These are phyloP conservation scores for Apiotrichum veenhuisii DNA, from an alignment of 1,284 basidiomycete species.

Conservation along the genomic window DNA sequence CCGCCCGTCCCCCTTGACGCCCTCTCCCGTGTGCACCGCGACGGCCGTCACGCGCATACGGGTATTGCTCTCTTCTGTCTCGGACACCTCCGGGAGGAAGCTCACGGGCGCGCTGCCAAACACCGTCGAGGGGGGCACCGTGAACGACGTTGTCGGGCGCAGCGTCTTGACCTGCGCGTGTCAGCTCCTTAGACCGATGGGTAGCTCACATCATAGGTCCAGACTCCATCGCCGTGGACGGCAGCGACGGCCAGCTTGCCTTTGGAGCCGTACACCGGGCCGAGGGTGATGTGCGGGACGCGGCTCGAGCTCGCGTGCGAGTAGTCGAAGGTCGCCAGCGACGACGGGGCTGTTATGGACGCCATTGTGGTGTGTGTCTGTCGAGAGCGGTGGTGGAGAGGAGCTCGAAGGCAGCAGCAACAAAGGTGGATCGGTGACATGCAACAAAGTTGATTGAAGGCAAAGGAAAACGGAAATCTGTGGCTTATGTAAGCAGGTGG, in stretches of 20 bases:
- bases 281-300: constrained; percentile 35
- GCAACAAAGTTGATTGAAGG: neutral
- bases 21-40: constrained; percentile 29
- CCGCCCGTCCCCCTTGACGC: constrained; percentile 22
- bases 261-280: constrained; percentile 36
- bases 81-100: constrained; percentile 19
- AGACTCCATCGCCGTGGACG: constrained; percentile 49
- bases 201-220: constrained; percentile 49
- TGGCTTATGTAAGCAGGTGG: neutral
- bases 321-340: constrained; percentile 39
- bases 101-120: constrained; percentile 42
- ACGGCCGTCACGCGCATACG: constrained; percentile 32
- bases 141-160: constrained; percentile 44
- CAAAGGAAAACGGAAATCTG: constrained; percentile 1
- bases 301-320: constrained; percentile 42
- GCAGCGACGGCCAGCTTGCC: constrained; percentile 40
- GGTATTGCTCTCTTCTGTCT: constrained; percentile 6
- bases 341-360: constrained; percentile 38
- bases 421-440: neutral
- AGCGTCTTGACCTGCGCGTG: constrained; percentile 39
- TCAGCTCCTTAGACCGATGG: neutral
- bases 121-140: constrained; percentile 43
- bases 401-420: neutral
- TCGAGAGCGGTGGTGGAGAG: neutral
- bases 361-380: constrained; percentile 28